Evolutionary conservation across 192 early-diverging fungal genomes (phyloP).

Genomic region (Glomus cerebriforme): DNA sequence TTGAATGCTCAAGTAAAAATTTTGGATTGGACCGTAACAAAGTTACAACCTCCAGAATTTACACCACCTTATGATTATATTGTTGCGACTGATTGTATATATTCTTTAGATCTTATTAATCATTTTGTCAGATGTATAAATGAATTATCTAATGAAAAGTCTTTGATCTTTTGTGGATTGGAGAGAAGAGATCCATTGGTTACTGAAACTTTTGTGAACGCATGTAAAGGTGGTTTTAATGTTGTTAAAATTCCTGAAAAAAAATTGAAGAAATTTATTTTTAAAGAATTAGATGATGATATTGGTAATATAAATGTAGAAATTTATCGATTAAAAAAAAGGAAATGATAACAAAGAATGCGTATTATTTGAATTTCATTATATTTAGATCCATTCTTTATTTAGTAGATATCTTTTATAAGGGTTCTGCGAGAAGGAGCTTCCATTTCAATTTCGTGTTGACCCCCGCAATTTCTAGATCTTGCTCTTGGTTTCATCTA

Average conservation of each 20-base stretch:
- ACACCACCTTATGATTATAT: constrained; percentile 36
- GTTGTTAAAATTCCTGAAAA: constrained; percentile 4
- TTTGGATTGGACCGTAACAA: constrained; percentile 35
- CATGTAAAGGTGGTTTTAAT: neutral
- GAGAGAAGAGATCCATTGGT: constrained; percentile 40
- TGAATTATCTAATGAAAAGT: constrained; percentile 3
- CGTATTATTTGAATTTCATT: too few species aligned
- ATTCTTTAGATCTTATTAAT: constrained; percentile 33
- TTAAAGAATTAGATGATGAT: neutral
- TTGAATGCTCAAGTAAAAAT: constrained; percentile 19
- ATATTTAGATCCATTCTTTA: too few species aligned
- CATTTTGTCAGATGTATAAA: constrained; percentile 34
- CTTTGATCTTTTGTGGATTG: constrained; percentile 33
- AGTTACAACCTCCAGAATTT: constrained; percentile 11
- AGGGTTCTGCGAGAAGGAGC: too few species aligned
- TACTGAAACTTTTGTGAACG: constrained; percentile 35
- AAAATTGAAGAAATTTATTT: neutral
- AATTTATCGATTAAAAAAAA: constrained; percentile 17
- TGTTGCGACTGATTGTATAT: constrained; percentile 41
- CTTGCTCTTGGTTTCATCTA: too few species aligned
- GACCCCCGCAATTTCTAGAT: too few species aligned
- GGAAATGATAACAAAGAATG: neutral
- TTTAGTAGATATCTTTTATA: too few species aligned
- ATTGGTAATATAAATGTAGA: neutral
- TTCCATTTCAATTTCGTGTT: too few species aligned